phyloP scores from a whole-genome alignment of 495 filamentous ascomycete genomes.

The Hyaloscypha finlandica region DNA sequence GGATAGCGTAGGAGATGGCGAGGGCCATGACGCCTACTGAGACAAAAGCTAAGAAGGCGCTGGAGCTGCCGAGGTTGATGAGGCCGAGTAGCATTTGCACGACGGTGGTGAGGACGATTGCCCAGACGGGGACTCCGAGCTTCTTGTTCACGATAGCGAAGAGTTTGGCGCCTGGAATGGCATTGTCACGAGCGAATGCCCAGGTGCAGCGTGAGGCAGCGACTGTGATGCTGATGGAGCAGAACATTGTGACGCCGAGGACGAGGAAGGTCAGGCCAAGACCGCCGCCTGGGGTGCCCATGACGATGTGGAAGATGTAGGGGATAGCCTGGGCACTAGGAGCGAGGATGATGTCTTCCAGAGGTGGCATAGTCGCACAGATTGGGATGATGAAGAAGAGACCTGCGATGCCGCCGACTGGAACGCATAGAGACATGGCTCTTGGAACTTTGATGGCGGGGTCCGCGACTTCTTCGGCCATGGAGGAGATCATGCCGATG shows the following conservation, averaged over 20 bases:
- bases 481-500: constrained; percentile 53
- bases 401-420: constrained; percentile 44
- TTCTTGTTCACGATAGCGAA: constrained; percentile 37
- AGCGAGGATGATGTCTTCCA: constrained; percentile 43
- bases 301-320: constrained; percentile 49
- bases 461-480: constrained; percentile 51
- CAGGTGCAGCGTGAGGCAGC: constrained; percentile 53
- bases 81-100: constrained; percentile 46
- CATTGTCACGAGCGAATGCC: constrained; percentile 49
- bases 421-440: constrained; percentile 46
- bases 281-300: constrained; percentile 44
- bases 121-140: constrained; percentile 49
- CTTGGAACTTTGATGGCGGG: constrained; percentile 48
- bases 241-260: constrained; percentile 38
- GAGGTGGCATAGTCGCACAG: constrained; percentile 47
- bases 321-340: constrained; percentile 48
- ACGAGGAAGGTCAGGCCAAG: constrained; percentile 45
- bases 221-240: constrained; percentile 50
- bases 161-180: constrained; percentile 40
- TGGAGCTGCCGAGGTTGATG: constrained; percentile 51
- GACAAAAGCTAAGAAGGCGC: constrained; percentile 52
- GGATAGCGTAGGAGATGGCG: constrained; percentile 54
- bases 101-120: constrained; percentile 45
- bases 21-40: constrained; percentile 49
- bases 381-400: constrained; percentile 52